Conservation (phyloP, 306 rosid genomes). For the Mimosa bimucronata region DNA sequence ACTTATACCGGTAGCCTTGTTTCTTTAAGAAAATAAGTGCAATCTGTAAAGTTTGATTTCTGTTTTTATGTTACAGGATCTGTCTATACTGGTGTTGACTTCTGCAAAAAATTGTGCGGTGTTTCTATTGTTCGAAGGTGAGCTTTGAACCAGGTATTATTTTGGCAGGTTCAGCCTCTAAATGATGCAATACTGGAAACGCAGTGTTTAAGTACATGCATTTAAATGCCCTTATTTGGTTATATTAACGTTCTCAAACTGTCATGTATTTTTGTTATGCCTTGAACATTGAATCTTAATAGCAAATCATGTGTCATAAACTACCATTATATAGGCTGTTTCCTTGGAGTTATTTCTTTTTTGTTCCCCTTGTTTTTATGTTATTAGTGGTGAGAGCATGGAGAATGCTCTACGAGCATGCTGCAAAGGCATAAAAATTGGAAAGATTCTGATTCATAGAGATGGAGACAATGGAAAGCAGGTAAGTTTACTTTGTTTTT, state of each 20-base stretch:
- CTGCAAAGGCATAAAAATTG: conserved; percentile 98
- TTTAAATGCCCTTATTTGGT: neutral
- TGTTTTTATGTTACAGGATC: conserved; percentile 61
- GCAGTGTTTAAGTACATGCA: conserved; percentile 16
- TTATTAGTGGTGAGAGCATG: conserved; percentile 95
- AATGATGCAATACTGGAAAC: conserved; percentile 10
- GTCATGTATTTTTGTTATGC: conserved; percentile 2
- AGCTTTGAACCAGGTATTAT: conserved; percentile 63
- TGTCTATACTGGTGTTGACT: conserved; percentile 92
- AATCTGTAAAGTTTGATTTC: neutral
- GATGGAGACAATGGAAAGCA: conserved; percentile 96
- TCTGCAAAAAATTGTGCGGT: conserved; percentile 97
- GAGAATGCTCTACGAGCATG: conserved; percentile 98
- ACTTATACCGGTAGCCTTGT: neutral
- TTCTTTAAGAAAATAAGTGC: neutral
- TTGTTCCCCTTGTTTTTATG: conserved; percentile 36
- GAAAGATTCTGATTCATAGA: conserved; percentile 96
- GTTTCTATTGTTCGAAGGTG: conserved; percentile 97
- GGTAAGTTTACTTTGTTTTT: conserved; percentile 46
- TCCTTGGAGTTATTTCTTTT: conserved; percentile 14
- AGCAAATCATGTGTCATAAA: conserved; percentile 9
- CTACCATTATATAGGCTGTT: conserved; percentile 12
- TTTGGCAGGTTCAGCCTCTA: conserved; percentile 33
- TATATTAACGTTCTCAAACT: conserved; percentile 29
- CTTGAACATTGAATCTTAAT: conserved; percentile 21